Base-by-base conservation (phyloP, 139 green algal genomes). In the Chlorella sorokiniana region DNA sequence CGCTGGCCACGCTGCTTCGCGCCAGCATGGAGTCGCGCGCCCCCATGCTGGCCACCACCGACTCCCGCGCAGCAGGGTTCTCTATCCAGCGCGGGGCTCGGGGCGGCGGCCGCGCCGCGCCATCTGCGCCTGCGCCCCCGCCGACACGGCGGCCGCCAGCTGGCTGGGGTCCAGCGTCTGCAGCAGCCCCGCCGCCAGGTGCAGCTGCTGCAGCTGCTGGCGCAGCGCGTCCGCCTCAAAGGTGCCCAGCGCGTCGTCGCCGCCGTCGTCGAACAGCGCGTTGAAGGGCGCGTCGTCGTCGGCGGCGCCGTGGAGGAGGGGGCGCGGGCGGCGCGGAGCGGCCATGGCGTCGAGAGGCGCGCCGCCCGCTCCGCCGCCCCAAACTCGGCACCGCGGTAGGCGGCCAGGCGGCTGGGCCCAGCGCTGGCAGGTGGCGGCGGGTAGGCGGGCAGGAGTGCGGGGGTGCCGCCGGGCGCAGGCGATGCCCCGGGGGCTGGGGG, bases 141-240 rank as follows among this genome's bases (percentile, higher is more conserved):
- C 56, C 56, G 56, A 65, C 18, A 65, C 56, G 10, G 56, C 56
- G 10, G 56, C 56, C n/a, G 56, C 56, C 56, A 65, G 56, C 56
- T 65, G 56, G 18, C 16, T n/a, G 16, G 56, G 56, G 56, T 65
- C 56, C 18, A 65, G 56, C 56, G 56, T 65, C 56, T 65, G 56
- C 56, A 65, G 56, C 56, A 65, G 56, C 18, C 56, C 56, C 22
- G 56, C 56, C 18, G 56, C 56, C 56, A 65, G 56, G 56, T 65
- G 56, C 56, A 65, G 56, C 56, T 65, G 56, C 22, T 65, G 56
- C 56, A 65, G 56, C 56, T 65, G 56, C 56, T 65, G 56, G 18
- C 56, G 56, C 56, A 65, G 56, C 18, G 16, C 18, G 22, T 65
- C 56, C n/a, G 56, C n/a, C 22, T 65, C 56, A 65, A 65, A 65